Base-by-base conservation (phyloP, 2,329 filamentous ascomycete species). In the Chaetomium sp. region DNA sequence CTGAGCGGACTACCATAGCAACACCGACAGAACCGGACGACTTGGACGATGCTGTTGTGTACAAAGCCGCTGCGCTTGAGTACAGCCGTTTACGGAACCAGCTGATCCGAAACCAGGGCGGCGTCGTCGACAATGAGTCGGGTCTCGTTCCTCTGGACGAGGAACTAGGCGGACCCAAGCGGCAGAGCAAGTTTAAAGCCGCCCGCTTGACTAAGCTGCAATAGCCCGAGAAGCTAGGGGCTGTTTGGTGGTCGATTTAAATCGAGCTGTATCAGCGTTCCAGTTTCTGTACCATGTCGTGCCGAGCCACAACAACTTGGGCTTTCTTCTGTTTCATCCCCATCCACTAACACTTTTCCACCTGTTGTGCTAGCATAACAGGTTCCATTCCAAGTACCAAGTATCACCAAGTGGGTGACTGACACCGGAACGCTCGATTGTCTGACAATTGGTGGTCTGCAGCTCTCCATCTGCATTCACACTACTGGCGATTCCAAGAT, bases 11-110 rank as follows among this genome's bases (percentile, higher is more conserved):
- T 51, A 74, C 77, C 9, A 73, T 77, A 2, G 63, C 70, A 1
- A 69, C 69, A 29, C 69, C 74, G 8, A 72, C 67, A 50, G 76
- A 78, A 66, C 85, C 86, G 0, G 85, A 90, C 69, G 88, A 91
- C 69, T 81, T 94, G 47, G 90, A 97, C 70, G 86, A 90, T 5
- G 82, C 87, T 23, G 79, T 93, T 33, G 81, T 94, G 58, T 85
- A 90, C 60, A 87, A 91, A 67, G 90, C 96, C 75, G 87, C 96
- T 16, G 89, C 91, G 8, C 85, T 87, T 45, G 91, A 96, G 73
- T 96, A 96, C 76, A 90, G 96, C 75, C 87, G 86, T 53, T 82
- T 91, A 75, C 89, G 94, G 23, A 96, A 93, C 74, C 86, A 85
- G 72, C 88, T 96, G 77, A 93, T 97, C 61, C 87, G 92, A 70